Evolutionary conservation across 805 yeast species (phyloP).

Genomic region (Metschnikowia koreensis): DNA sequence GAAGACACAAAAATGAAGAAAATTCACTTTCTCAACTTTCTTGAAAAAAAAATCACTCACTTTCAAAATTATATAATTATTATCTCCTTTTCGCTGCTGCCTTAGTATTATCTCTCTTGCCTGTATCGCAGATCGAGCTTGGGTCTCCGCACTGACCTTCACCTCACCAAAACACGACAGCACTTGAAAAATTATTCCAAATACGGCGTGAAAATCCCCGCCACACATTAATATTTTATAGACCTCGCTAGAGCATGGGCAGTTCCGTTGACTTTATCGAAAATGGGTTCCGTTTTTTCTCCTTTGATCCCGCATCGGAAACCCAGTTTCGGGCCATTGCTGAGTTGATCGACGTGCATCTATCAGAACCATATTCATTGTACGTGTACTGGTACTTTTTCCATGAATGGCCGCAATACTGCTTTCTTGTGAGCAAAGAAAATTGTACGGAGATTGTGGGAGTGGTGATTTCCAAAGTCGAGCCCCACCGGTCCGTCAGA

Average conservation of each 20-base stretch:
- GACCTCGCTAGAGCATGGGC: neutral
- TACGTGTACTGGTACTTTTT: constrained; percentile 90
- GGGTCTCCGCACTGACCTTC: neutral
- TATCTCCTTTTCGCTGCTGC: too few relatives aligned
- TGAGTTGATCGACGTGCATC: constrained; percentile 62
- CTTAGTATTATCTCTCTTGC: neutral
- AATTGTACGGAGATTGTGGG: constrained; percentile 55
- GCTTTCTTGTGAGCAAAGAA: constrained; percentile 56
- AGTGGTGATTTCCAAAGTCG: constrained; percentile 78
- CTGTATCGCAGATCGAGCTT: neutral
- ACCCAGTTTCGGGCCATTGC: constrained; percentile 51
- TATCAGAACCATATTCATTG: constrained; percentile 91
- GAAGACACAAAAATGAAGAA: too few relatives aligned
- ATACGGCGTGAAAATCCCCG: neutral
- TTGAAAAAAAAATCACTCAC: too few relatives aligned
- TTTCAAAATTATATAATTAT: too few relatives aligned
- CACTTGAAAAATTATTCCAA: too few relatives aligned
- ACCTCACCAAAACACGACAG: neutral
- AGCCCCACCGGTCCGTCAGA: constrained; percentile 69
- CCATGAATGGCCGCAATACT: constrained; percentile 86
- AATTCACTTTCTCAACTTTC: too few relatives aligned
- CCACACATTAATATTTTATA: neutral
- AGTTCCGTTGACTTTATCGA: constrained; percentile 7
- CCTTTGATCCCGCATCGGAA: constrained; percentile 14
- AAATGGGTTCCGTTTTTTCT: constrained; percentile 16